These are phyloP conservation scores for Simmondsia chinensis DNA, from an alignment of 148 eudicot genomes.

Conservation along the genomic window DNA sequence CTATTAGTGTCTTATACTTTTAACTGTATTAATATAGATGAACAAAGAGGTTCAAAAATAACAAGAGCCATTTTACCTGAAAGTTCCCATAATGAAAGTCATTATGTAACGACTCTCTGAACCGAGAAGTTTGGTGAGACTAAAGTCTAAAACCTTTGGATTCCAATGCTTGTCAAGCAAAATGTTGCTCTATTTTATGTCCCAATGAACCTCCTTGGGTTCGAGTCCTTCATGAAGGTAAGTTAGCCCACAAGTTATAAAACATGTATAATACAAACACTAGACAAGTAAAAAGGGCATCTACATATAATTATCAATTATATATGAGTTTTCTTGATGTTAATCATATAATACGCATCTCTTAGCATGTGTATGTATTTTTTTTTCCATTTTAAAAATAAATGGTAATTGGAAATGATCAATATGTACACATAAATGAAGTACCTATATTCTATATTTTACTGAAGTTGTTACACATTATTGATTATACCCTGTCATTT, in stretches of 20 bases:
- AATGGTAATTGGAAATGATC: no score
- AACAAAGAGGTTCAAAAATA: not conserved
- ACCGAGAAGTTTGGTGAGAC: constrained; percentile 80
- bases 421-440: no score
- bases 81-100: constrained; percentile 92
- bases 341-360: no score
- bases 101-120: constrained; percentile 70
- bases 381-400: no score
- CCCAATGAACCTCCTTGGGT: constrained; percentile 91
- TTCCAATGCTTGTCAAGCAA: constrained; percentile 80
- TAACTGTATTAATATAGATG: not conserved
- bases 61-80: constrained; percentile 43
- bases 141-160: constrained; percentile 78
- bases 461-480: no score
- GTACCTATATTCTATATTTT: no score
- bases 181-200: constrained; percentile 85
- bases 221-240: constrained; percentile 94
- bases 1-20: not conserved
- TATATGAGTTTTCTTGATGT: no score
- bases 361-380: no score
- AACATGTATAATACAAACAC: no score
- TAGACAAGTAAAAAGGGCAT: no score
- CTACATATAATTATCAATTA: no score
- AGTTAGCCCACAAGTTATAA: constrained; percentile 60
- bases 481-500: no score